Conservation (phyloP, 2,329 filamentous ascomycete species). For the Aspergillus transmontanensis region DNA sequence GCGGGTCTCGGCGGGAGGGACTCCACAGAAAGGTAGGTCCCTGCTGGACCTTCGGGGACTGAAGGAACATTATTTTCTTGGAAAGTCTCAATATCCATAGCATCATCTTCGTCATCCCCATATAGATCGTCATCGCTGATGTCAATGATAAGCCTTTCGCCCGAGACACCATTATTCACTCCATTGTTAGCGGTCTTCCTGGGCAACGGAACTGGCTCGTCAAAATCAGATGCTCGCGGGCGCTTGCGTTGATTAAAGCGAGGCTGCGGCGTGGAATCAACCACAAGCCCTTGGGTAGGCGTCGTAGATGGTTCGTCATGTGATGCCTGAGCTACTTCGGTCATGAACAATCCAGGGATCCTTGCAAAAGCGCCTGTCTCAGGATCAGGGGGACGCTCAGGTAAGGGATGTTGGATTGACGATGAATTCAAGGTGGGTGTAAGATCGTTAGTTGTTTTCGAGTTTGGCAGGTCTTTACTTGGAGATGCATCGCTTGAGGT, state of each 20-base stretch:
- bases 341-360: constrained; percentile 59
- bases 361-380: constrained; percentile 35
- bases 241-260: constrained; percentile 52
- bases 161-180: constrained; percentile 38
- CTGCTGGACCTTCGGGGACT: constrained; percentile 29
- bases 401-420: constrained; percentile 39
- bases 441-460: constrained; percentile 1
- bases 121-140: constrained; percentile 73
- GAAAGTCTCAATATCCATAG: constrained; percentile 34
- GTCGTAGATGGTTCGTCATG: constrained; percentile 8
- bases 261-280: constrained; percentile 26
- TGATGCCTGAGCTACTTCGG: constrained; percentile 20
- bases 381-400: constrained; percentile 38
- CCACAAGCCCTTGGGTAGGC: constrained; percentile 14
- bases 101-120: constrained; percentile 33
- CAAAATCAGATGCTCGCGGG: constrained; percentile 70
- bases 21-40: constrained; percentile 51
- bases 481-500: constrained; percentile 15
- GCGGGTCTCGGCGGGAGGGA: constrained; percentile 43
- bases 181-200: constrained; percentile 67
- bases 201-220: constrained; percentile 53
- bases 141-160: constrained; percentile 74
- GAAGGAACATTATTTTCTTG: constrained; percentile 28
- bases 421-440: constrained; percentile 11
- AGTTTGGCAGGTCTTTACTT: constrained; percentile 12